A percentile compares a stretch with the other conserved stretches of the same genome.
phyloP scores from a whole-genome alignment of 371 early-diverging fungal genomes.

The Haplosporangium sp. region DNA sequence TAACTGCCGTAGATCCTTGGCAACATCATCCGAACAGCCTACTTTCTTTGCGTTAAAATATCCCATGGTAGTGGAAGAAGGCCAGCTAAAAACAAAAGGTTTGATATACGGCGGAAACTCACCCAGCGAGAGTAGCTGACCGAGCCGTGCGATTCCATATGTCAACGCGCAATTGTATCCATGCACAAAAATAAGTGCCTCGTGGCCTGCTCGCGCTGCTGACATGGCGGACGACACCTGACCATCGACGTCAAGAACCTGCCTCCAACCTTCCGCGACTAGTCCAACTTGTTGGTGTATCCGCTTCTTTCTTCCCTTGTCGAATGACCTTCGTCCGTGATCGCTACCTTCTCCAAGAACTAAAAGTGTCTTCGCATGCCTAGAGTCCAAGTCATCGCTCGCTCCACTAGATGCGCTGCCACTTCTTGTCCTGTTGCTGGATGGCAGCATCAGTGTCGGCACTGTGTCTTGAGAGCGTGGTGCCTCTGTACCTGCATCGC shows the following conservation, averaged over 20 bases:
- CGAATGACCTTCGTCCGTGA: slow-evolving; percentile 4
- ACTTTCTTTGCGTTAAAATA: slow-evolving; percentile 52
- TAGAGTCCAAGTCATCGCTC: slow-evolving; percentile 30
- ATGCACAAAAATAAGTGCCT: slow-evolving; percentile 60
- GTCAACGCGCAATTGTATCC: slow-evolving; percentile 60
- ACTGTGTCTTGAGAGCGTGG: neutral
- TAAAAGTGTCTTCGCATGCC: neutral
- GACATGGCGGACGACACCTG: slow-evolving; percentile 16
- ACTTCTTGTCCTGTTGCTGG: neutral
- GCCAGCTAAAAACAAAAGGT: slow-evolving; percentile 61
- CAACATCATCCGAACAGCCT: slow-evolving; percentile 49
- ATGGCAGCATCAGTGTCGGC: slow-evolving; percentile 14
- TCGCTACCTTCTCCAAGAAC: slow-evolving; percentile 8
- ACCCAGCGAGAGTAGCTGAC: slow-evolving; percentile 58
- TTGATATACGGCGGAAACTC: slow-evolving; percentile 59
- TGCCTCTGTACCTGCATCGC: neutral
- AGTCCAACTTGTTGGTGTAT: slow-evolving; percentile 36
- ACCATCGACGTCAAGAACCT: slow-evolving; percentile 45
- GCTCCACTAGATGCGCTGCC: slow-evolving; percentile 5
- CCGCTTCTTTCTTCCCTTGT: slow-evolving; percentile 16
- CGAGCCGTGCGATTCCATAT: slow-evolving; percentile 55
- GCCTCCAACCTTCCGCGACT: slow-evolving; percentile 43
- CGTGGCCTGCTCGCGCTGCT: slow-evolving; percentile 46
- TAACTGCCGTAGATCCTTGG: slow-evolving; percentile 50
- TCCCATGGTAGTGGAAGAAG: slow-evolving; percentile 55